phyloP scores from a whole-genome alignment of 2,329 filamentous ascomycete genomes.

The Phaeosphaeria sp. region DNA sequence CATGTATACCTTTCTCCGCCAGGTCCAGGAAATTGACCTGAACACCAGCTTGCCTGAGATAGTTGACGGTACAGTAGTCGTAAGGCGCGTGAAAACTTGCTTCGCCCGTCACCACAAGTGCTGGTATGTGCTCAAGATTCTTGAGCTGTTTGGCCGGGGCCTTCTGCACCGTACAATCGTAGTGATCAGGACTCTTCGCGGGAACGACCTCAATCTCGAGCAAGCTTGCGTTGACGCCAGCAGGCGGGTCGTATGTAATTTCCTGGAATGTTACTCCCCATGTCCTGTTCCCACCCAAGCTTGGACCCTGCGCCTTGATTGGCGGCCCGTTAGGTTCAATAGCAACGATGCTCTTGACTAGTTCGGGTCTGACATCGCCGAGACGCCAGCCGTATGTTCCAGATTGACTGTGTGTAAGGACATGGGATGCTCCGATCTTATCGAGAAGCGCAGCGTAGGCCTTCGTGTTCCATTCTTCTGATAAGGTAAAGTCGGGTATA shows the following conservation, averaged over 20 bases:
- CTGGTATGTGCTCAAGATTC: constrained; percentile 58
- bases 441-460: constrained; percentile 55
- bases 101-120: constrained; percentile 60
- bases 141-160: constrained; percentile 53
- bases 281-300: constrained; percentile 22
- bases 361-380: constrained; percentile 57
- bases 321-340: constrained; percentile 64
- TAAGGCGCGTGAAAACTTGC: constrained; percentile 62
- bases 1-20: constrained; percentile 68
- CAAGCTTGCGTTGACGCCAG: constrained; percentile 24
- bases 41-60: constrained; percentile 55
- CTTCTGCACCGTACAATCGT: constrained; percentile 50
- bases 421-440: constrained; percentile 50
- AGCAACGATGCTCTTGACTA: constrained; percentile 58
- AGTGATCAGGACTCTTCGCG: constrained; percentile 29
- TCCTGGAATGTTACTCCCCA: constrained; percentile 46
- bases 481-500: constrained; percentile 33
- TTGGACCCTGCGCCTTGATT: constrained; percentile 24
- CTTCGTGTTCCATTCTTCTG: constrained; percentile 43
- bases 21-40: constrained; percentile 32
- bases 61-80: constrained; percentile 63
- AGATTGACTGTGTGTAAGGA: constrained; percentile 61
- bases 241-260: constrained; percentile 43
- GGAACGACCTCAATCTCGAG: constrained; percentile 30
- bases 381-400: constrained; percentile 56